Base-by-base conservation (phyloP, 208 protist genomes). In the Leishmania arabica region DNA sequence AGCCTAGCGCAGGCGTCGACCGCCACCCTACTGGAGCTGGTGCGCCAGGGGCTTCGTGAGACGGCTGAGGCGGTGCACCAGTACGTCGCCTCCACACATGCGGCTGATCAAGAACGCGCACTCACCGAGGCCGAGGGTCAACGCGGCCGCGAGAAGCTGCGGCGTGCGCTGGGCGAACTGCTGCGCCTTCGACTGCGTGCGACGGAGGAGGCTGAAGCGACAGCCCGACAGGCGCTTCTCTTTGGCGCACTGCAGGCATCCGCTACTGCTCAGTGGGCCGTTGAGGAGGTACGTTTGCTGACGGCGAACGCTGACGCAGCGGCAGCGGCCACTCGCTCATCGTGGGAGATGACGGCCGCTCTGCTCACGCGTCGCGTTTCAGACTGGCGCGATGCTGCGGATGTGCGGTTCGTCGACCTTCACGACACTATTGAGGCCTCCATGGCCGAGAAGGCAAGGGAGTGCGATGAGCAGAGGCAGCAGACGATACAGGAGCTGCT, bases 201-300 rank as follows among this genome's bases (percentile, higher is more conserved):
- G 34, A 65, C 24, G 13, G 56, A 68, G 56, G 58, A 78, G n/a
- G 75, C 31, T 58, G 75, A 78, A n/a, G 1, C 6, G 75, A 68
- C 9, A 6, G 27, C 21, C 1, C 75, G 75, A 7, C 24, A 13
- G 40, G 75, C 37, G 56, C 75, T 78, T 24, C 11, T 78, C 34
- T 78, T 70, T 8, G 75, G 75, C 42, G 75, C n/a, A 60, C 60
- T 42, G 19, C 15, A 49, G 37, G 40, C 42, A 31, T 53, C 0
- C 19, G 15, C 19, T 19, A 24, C 40, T 49, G 8, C 37, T 31
- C 4, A 76, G 8, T 5, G 9, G 7, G n/a, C 53, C 72, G 49
- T 47, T 73, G 42, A 53, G 1, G 27, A 54, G 2, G 45, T n/a
- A 37, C 17, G 42, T 6, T 45, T 24, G 24, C 27, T 51, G 21